A percentile compares a stretch with the other conserved stretches of the same genome.
Evolutionary conservation across 257 asterid species (phyloP).

Genomic region (Rehmannia glutinosa): DNA sequence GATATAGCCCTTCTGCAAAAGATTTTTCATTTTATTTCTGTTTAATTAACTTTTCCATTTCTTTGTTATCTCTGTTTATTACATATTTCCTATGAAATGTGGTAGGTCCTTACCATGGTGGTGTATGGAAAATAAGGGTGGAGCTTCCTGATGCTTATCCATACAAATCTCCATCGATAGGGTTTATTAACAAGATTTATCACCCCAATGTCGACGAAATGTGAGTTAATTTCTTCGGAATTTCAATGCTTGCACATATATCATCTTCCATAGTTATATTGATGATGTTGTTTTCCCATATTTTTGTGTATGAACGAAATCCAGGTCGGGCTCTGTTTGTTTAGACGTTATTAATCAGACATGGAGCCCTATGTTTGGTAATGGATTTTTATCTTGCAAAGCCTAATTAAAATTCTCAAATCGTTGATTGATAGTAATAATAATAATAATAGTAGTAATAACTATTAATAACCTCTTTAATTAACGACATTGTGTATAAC

Average conservation of each 20-base stretch:
- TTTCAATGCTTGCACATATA: neutral
- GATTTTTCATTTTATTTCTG: neutral
- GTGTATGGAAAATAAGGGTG: conserved; percentile 96
- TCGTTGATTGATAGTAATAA: neutral
- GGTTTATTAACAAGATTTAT: conserved; percentile 86
- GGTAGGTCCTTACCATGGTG: conserved; percentile 92
- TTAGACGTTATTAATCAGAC: conserved; percentile 96
- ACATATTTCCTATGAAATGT: conserved; percentile 19
- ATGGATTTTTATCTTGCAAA: conserved; percentile 12
- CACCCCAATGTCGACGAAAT: conserved; percentile 99
- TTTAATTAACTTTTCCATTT: neutral
- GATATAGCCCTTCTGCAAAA: neutral
- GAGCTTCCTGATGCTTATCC: conserved; percentile 99
- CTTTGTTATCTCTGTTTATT: neutral
- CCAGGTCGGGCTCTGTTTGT: conserved; percentile 98
- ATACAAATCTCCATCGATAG: conserved; percentile 95
- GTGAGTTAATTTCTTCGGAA: conserved; percentile 35
- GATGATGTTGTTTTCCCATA: neutral
- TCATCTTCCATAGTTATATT: neutral
- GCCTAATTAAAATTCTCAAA: neutral
- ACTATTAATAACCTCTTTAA: neutral
- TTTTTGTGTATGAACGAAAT: conserved; percentile 15
- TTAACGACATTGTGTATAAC: conserved; percentile 5
- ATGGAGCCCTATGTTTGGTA: conserved; percentile 99
- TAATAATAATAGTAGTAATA: neutral